Conservation (phyloP, 371 early-diverging fungal species). For the Hamiltosporidium tvaerminnensis region DNA sequence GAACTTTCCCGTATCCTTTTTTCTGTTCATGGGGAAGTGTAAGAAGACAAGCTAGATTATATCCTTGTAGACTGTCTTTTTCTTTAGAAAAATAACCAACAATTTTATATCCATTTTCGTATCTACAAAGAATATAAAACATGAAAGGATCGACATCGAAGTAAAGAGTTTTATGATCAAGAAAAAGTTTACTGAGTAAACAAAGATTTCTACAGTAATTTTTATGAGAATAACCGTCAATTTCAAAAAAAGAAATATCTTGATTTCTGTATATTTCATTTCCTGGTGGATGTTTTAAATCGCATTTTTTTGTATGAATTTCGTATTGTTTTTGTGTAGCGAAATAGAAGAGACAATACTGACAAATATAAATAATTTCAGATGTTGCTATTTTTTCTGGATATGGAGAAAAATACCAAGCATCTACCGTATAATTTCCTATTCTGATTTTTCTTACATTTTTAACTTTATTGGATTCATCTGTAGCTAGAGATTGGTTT, state of each 20-base stretch:
- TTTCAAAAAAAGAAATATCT: slow-evolving; percentile 55
- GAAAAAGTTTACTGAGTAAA: slow-evolving; percentile 82
- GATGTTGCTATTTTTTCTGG: slow-evolving; percentile 71
- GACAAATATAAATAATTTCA: slow-evolving; percentile 64
- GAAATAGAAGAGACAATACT: slow-evolving; percentile 86
- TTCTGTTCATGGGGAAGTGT: slow-evolving; percentile 94
- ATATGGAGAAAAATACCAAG: slow-evolving; percentile 93
- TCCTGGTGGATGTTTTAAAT: slow-evolving; percentile 74
- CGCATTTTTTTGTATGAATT: slow-evolving; percentile 59
- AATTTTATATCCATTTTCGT: slow-evolving; percentile 64
- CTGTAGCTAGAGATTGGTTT: slow-evolving; percentile 19
- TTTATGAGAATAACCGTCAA: slow-evolving; percentile 51
- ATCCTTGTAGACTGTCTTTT: slow-evolving; percentile 65
- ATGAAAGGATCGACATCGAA: slow-evolving; percentile 96
- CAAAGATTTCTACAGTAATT: slow-evolving; percentile 89
- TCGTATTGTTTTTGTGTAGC: slow-evolving; percentile 54
- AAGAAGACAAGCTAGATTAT: slow-evolving; percentile 96
- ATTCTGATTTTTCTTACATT: slow-evolving; percentile 62
- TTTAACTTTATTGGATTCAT: slow-evolving; percentile 44
- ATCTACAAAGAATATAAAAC: slow-evolving; percentile 68
- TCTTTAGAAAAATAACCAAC: slow-evolving; percentile 99
- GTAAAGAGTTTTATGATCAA: slow-evolving; percentile 97
- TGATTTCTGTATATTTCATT: slow-evolving; percentile 82
- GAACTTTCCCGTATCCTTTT: slow-evolving; percentile 79
- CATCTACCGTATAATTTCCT: slow-evolving; percentile 65